Percentiles rank a stretch among this genome's conserved stretches.
Conservation (phyloP, 2,329 filamentous ascomycete genomes). For the Phaeosphaeriaceae sp. region DNA sequence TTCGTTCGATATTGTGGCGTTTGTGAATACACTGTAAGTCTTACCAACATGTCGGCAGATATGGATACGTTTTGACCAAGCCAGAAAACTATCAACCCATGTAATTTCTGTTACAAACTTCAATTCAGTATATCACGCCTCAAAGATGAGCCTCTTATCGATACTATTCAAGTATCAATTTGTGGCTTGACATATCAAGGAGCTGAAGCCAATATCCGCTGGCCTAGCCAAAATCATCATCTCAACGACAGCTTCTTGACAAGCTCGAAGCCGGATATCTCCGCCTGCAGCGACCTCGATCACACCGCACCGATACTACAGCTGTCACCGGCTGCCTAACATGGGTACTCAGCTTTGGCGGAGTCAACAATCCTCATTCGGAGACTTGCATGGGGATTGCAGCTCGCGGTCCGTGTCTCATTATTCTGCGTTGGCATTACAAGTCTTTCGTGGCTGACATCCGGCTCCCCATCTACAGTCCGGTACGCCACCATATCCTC, state of each 20-base stretch:
- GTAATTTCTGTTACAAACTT: too few relatives aligned
- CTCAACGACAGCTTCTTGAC: not conserved
- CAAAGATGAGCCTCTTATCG: not conserved
- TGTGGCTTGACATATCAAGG: too few relatives aligned
- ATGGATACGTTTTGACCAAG: too few relatives aligned
- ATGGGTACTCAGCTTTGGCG: not conserved
- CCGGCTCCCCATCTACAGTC: constrained; percentile 38
- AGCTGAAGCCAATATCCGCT: not conserved
- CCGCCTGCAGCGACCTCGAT: not conserved
- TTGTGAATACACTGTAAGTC: constrained; percentile 14
- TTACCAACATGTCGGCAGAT: constrained; percentile 5
- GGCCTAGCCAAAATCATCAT: not conserved
- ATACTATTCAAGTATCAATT: too few relatives aligned
- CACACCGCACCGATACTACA: too few relatives aligned
- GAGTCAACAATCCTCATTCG: constrained; percentile 2
- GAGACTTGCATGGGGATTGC: not conserved
- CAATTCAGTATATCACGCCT: not conserved
- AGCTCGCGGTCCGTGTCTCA: not conserved
- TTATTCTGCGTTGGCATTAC: constrained; percentile 1
- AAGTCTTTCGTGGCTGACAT: constrained; percentile 18
- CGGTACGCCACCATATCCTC: constrained; percentile 22
- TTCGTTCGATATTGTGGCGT: constrained; percentile 36
- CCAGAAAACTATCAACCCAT: too few relatives aligned
- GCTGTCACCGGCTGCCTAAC: not conserved
- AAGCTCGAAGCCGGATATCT: not conserved